Conservation (phyloP, 805 yeast genomes). For the Kregervanrija pseudodelftensis region DNA sequence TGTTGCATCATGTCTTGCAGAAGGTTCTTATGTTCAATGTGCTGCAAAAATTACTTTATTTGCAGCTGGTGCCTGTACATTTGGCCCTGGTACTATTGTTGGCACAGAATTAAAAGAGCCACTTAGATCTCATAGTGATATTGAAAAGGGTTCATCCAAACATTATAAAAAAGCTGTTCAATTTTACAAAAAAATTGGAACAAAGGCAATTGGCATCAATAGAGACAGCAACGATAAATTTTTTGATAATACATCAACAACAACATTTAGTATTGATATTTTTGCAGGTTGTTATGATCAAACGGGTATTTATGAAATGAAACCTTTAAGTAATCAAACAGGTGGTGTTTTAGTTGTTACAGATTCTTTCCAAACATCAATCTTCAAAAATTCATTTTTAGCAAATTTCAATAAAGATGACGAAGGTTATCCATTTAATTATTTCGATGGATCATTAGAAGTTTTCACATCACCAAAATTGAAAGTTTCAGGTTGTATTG, state of each 20-base stretch:
- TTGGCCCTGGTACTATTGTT: constrained; percentile 91
- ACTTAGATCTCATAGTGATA: constrained; percentile 93
- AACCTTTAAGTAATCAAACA: constrained; percentile 71
- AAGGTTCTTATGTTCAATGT: constrained; percentile 73
- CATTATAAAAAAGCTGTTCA: constrained; percentile 82
- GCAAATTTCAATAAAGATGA: constrained; percentile 83
- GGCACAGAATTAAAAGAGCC: constrained; percentile 90
- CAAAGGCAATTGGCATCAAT: constrained; percentile 51
- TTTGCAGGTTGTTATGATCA: constrained; percentile 96
- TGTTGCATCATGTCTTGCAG: constrained; percentile 75
- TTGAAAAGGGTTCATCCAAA: constrained; percentile 83
- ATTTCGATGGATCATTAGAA: constrained; percentile 82
- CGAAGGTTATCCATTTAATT: constrained; percentile 81
- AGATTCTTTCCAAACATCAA: constrained; percentile 91
- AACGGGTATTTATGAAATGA: constrained; percentile 92
- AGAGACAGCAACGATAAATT: constrained; percentile 31
- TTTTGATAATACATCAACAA: constrained; percentile 31
- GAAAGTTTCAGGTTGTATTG: constrained; percentile 88
- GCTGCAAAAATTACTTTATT: constrained; percentile 88
- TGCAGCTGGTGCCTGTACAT: constrained; percentile 93
- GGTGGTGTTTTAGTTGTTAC: constrained; percentile 87
- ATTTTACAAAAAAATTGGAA: constrained; percentile 69
- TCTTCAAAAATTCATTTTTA: constrained; percentile 86
- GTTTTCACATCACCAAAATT: constrained; percentile 83
- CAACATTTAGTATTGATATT: constrained; percentile 79